Base-by-base conservation (phyloP, 192 early-diverging fungal species). In the Linnemannia exigua region DNA sequence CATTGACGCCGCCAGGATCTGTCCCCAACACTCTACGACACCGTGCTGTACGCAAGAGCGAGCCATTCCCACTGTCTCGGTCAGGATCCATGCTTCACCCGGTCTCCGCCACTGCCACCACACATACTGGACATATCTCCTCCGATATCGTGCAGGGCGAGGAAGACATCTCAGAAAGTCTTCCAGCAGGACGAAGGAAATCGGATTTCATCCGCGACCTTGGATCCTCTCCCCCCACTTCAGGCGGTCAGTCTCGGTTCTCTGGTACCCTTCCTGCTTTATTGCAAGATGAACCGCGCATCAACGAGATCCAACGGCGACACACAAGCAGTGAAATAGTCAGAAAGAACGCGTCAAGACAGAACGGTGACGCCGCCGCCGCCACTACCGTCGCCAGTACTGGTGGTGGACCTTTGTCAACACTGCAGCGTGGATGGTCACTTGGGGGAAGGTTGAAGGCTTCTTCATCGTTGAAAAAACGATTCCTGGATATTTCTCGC, bases 141-240 rank as follows among this genome's bases (percentile, higher is more conserved):
- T n/a, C 67, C 3, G 7, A 38, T 35, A 3, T 46, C 41, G 7
- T 71, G 15, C 22, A 46, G 14, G 33, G 25, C 3, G 22, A 61
- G 15, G 68, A 77, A 3, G 58, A 37, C 19, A 61, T 31, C 31
- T 63, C 22, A 6, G 28, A 63, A 1, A 12, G 12, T 11, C 58
- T 28, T 1, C 52, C 51, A 77, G 46, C 41, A 54, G 47, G 35
- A 36, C 46, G 70, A 41, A 36, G 38, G 20, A 51, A 61, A 50
- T 74, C 71, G 5, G 84, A 86, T 76, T 76, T 71, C 47, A 86
- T 86, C 19, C 73, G 70, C 19, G 79, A 86, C 50, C 70, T 86
- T 19, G 84, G 79, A 36, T 76, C 83, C 7, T 47, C n/a, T 7
- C 44, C 83, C 12, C 46, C 70, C 19, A 54, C 3, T 6, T 28